Conservation (phyloP, 2,329 filamentous ascomycete species). For the Corynespora cassiicola region DNA sequence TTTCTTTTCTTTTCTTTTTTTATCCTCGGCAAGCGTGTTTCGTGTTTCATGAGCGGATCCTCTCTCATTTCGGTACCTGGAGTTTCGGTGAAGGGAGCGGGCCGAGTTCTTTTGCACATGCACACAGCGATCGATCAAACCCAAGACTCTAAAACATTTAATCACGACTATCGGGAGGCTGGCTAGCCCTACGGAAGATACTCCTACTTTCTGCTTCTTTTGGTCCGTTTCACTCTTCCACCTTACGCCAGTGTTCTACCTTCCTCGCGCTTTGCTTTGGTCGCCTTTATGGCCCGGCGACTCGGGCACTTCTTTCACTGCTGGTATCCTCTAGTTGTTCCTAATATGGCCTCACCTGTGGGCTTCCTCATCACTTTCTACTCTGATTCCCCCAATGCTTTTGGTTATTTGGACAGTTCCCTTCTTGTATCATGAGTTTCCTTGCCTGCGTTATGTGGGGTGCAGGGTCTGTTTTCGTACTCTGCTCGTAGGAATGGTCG, state of each 20-base stretch:
- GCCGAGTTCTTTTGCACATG: slow-evolving; percentile 1
- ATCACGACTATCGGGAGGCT: slow-evolving; percentile 13
- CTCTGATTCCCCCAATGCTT: slow-evolving; percentile 10
- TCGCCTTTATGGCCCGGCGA: too few species aligned
- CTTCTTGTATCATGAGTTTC: slow-evolving; percentile 20
- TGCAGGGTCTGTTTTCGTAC: not conserved
- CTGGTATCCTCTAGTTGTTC: slow-evolving; percentile 2
- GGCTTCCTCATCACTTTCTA: too few species aligned
- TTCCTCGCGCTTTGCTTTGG: too few species aligned
- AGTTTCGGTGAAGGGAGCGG: slow-evolving; percentile 9
- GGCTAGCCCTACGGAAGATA: slow-evolving; percentile 1
- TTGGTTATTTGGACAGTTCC: slow-evolving; percentile 3
- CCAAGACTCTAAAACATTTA: slow-evolving; percentile 17
- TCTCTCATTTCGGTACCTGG: slow-evolving; percentile 7
- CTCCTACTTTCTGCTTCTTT: not conserved
- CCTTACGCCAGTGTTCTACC: too few species aligned
- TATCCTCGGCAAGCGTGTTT: slow-evolving; percentile 5
- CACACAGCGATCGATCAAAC: slow-evolving; percentile 9
- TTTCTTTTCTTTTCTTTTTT: slow-evolving; percentile 4
- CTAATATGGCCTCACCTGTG: slow-evolving; percentile 7
- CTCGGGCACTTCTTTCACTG: too few species aligned
- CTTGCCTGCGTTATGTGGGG: slow-evolving; percentile 2
- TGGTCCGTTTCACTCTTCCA: not conserved
- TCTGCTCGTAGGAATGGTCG: slow-evolving; percentile 3
- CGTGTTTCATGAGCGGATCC: slow-evolving; percentile 4